Base-by-base conservation (phyloP, 2,329 filamentous ascomycete species). In the Colletotrichum spaethianum region DNA sequence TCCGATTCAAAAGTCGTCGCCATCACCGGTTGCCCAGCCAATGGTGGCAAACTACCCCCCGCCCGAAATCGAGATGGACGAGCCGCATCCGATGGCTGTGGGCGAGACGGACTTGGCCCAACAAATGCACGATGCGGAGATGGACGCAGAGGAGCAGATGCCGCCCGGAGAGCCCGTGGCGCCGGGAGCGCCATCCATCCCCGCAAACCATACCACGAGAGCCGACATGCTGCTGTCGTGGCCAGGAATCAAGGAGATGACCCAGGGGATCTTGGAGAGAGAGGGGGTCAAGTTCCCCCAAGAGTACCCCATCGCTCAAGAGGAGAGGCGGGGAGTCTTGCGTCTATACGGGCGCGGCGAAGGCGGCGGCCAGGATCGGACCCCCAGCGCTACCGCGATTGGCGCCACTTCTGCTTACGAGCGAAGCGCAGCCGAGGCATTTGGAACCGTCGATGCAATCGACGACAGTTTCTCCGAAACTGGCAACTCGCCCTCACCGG, bases 121-220 rank as follows among this genome's bases (percentile, higher is more conserved):
- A 76, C 55, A 78, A 79, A 71, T 82, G 80, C 16, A 78, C 79
- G 42, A 81, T 50, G 79, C 82, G 14, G 79, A 82, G 60, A 87
- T 87, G 48, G 86, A 89, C 40, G 85, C 87, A 63, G 80, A 85
- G 62, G 87, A 53, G 1, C 33, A 31, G 23, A 4, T 36, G 3
- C 86, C 72, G 11, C 72, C 88, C 26, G 86, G 87, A 9, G 86
- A 86, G 9, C 82, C 86, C 14, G 87, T 89, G 8, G 83, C 82
- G 16, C 87, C 88, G 1, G 91, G 90, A 57, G 88, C 91, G 75
- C 89, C 93, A 18, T 90, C 93, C 1, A 93, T 97, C 67, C 93
- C 94, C 0, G 89, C 92, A 36, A 94, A 97, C 75, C 96, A 98
- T 78, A 97, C 94, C 0, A 98, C 95, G 0, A 90, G 94, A n/a